A percentile compares a stretch with the other conserved stretches of the same genome.
Evolutionary conservation across 352 stramenopile species (phyloP).

Genomic region (Phytophthora agathidicida): DNA sequence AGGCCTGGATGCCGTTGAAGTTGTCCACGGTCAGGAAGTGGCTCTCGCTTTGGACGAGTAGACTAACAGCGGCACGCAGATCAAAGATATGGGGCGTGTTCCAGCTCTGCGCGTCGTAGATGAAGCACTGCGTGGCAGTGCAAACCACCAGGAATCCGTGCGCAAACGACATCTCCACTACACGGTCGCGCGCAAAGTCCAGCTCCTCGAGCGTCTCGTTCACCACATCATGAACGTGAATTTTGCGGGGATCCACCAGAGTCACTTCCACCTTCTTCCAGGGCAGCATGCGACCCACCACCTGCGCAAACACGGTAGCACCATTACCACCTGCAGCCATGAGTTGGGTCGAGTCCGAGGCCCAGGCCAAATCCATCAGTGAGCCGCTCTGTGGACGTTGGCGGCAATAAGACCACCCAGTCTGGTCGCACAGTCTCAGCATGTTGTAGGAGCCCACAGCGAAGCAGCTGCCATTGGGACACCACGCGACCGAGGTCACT

Average conservation of each 20-base stretch:
- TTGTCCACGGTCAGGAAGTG: conserved; percentile 93
- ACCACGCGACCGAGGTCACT: conserved; percentile 92
- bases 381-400: conserved; percentile 85
- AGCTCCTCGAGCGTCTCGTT: conserved; percentile 92
- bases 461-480: conserved; percentile 91
- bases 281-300: conserved; percentile 84
- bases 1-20: conserved; percentile 89
- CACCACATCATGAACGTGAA: conserved; percentile 89
- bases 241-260: conserved; percentile 85
- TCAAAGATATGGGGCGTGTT: conserved; percentile 95
- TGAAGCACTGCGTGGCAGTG: conserved; percentile 92
- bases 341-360: conserved; percentile 91
- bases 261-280: conserved; percentile 92
- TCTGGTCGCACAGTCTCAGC: conserved; percentile 93
- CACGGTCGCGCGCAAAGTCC: conserved; percentile 90
- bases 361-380: conserved; percentile 90
- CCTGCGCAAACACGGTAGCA: conserved; percentile 88
- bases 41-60: conserved; percentile 89
- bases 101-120: conserved; percentile 92
- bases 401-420: conserved; percentile 90
- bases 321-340: conserved; percentile 88
- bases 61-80: conserved; percentile 79
- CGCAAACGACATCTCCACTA: conserved; percentile 93
- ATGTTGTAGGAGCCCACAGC: conserved; percentile 93
- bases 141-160: conserved; percentile 93